These are phyloP conservation scores for Trichophaea hybrida DNA, from an alignment of 2,329 filamentous ascomycete genomes.

Conservation along the genomic window DNA sequence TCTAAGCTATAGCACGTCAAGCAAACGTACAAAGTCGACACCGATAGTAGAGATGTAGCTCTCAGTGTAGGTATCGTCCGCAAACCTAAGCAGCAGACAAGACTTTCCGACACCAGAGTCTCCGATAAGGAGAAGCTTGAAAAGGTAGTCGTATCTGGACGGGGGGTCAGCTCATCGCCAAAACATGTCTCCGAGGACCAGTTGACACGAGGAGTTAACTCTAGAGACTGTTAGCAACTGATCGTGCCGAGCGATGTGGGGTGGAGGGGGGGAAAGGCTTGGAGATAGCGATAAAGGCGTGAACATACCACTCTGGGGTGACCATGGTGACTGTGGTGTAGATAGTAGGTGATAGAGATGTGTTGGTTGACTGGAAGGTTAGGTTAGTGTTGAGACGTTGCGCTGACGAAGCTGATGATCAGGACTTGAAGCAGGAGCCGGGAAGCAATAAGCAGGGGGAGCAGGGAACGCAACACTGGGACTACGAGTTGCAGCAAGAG, in stretches of 20 bases:
- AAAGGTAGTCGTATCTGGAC: conserved; percentile 97
- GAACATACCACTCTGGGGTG: conserved; percentile 8
- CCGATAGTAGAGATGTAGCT: conserved; percentile 99
- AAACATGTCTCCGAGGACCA: conserved; percentile 5
- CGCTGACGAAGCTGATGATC: background rate
- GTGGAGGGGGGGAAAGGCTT: background rate
- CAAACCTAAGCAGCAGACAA: conserved; percentile 92
- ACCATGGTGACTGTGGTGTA: conserved; percentile 1
- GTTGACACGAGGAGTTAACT: background rate
- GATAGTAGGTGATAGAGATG: background rate
- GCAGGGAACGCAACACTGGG: background rate
- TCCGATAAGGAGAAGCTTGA: conserved; percentile 99
- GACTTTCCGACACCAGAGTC: conserved; percentile 99
- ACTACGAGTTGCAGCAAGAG: background rate
- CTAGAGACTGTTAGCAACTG: background rate
- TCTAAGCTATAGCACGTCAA: background rate
- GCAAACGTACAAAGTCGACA: conserved; percentile 78
- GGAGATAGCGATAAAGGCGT: background rate
- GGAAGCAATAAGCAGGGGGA: background rate
- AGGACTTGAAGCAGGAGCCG: background rate
- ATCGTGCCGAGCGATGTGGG: background rate
- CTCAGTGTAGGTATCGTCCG: conserved; percentile 98
- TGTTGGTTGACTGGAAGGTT: background rate
- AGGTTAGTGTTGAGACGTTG: background rate
- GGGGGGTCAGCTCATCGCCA: background rate